Conservation (phyloP, 805 yeast genomes). For the Kluyveromyces siamensis region DNA sequence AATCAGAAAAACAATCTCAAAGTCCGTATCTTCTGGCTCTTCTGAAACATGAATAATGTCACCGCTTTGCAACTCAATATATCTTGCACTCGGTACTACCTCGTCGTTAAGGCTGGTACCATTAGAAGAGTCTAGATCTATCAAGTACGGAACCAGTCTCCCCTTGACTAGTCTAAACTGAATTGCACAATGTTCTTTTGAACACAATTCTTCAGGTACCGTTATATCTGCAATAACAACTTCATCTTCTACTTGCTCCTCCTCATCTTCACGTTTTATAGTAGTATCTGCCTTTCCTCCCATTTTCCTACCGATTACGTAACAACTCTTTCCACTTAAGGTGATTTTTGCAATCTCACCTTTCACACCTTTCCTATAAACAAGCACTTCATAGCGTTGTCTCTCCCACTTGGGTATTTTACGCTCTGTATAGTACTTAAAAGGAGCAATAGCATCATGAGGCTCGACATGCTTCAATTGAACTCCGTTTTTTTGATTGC, state of each 20-base stretch:
- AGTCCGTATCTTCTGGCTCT: constrained; percentile 23
- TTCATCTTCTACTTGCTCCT: constrained; percentile 9
- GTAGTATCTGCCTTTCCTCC: constrained; percentile 1
- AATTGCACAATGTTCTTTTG: constrained; percentile 42
- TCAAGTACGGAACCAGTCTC: constrained; percentile 30
- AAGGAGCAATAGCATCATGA: constrained; percentile 24
- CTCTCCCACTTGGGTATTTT: constrained; percentile 14
- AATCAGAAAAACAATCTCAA: constrained; percentile 17
- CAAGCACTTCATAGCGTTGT: constrained; percentile 20
- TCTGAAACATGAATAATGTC: constrained; percentile 36
- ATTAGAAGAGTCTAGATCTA: constrained; percentile 40
- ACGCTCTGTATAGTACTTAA: constrained; percentile 9
- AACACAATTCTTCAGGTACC: constrained; percentile 30
- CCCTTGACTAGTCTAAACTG: constrained; percentile 31
- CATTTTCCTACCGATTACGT: constrained; percentile 31
- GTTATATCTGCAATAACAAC: constrained; percentile 29
- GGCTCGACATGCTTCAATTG: constrained; percentile 34
- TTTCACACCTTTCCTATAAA: constrained; percentile 23
- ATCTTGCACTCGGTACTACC: constrained; percentile 32
- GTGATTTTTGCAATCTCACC: constrained; percentile 15
- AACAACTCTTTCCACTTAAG: constrained; percentile 22
- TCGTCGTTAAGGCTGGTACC: constrained; percentile 38
- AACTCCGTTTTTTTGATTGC: constrained; percentile 28
- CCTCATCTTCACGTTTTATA: not conserved
- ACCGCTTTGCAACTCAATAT: constrained; percentile 33